Evolutionary conservation across 768 basidiomycete genomes (phyloP), one percentile per base, ranked within the genome.

Genomic region (Rhizopogon vesiculosus): DNA sequence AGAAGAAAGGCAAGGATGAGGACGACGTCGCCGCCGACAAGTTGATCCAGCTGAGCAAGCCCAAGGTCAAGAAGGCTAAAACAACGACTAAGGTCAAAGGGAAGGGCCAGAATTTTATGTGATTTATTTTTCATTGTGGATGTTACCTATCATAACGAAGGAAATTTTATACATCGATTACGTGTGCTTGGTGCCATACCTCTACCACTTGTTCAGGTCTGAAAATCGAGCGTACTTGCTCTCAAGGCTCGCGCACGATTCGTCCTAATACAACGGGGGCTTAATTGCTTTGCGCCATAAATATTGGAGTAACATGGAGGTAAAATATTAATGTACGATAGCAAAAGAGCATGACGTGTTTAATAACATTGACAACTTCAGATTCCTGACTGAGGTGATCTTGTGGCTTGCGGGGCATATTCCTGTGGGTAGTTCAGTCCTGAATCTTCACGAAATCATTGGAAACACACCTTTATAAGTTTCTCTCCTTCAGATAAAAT

Each of bases 11-110:
- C 1, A 38, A 62, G 50, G 62, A 63, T 7, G 75, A 76, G 10
- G 78, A 83, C 29, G 80, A 81, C 54, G 66, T 85, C 28, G 72
- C 69, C 22, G 76, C 77, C 51, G 84, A 87, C 62, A 82, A 81
- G 54, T 72, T 87, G 22, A 83, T 87, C 61, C 83, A 84, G 64
- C 73, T 76, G 45, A 69, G 80, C 19, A 83, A 81, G 63, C 53
- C 66, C 2, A 77, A 75, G 53, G 74, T 69, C 59, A 76, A 63
- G 50, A 52, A 57, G 40, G 55, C 58, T 3, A 61, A 53, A 13
- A 64, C 60, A 42, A 53, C 25, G 25, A 25, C 55, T 10, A 64
- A 64, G 41, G 57, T 56, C 15, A 72, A 62, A 48, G 55, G 42
- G 5, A 57, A 70, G 57, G 53, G 55, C 29, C 59, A 52, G 55